phyloP scores from a whole-genome alignment of 176 grass and related monocot genomes.

The Aegilops bicornis region DNA sequence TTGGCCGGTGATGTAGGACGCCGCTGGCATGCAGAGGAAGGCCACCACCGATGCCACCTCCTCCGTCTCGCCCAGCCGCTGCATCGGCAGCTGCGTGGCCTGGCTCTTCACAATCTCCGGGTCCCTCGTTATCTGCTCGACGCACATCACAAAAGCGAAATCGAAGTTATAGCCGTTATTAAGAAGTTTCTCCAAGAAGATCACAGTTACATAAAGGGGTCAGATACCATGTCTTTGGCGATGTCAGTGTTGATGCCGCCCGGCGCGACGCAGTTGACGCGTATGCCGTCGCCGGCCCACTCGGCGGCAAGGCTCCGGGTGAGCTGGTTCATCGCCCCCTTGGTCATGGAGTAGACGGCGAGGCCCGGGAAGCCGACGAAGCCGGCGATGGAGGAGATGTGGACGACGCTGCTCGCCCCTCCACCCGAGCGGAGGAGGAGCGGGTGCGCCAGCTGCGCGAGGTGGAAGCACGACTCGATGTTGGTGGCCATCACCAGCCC shows the following conservation, averaged over 20 bases:
- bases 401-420: not conserved
- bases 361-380: not conserved
- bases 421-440: not conserved
- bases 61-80: not conserved
- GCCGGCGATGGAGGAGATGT: conserved; percentile 1
- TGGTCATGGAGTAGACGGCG: conserved; percentile 17
- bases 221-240: not conserved
- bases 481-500: conserved; percentile 16
- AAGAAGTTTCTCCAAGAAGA: too few species aligned
- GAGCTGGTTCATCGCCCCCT: conserved; percentile 12
- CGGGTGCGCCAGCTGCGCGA: conserved; percentile 8
- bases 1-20: conserved; percentile 15
- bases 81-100: not conserved
- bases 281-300: conserved; percentile 16
- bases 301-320: conserved; percentile 15
- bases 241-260: conserved; percentile 5
- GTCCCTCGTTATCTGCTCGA: not conserved
- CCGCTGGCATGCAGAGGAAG: conserved; percentile 7
- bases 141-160: not conserved
- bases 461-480: conserved; percentile 7
- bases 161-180: not conserved
- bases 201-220: too few species aligned
- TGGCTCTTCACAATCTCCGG: not conserved
- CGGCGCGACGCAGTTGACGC: conserved; percentile 9
- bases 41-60: conserved; percentile 8